Evolutionary conservation across 202 grass and related monocot species (phyloP).

Genomic region (Carex arenaria): DNA sequence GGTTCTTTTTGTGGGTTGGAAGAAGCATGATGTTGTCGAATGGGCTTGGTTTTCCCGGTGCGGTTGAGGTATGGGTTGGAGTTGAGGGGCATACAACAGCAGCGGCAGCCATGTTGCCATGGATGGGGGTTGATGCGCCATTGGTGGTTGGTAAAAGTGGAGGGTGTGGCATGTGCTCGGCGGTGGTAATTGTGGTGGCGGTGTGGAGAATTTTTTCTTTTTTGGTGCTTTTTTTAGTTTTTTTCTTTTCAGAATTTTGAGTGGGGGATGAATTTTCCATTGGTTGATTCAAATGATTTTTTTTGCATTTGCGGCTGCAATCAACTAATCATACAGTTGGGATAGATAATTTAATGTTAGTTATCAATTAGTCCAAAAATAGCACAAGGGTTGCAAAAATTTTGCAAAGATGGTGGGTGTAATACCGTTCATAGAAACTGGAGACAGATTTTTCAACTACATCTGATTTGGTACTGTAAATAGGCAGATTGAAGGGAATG

Average conservation of each 20-base stretch:
- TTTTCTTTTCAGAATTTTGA: conserved; percentile 2
- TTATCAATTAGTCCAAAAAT: not conserved
- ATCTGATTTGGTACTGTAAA: not conserved
- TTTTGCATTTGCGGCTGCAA: conserved; percentile 4
- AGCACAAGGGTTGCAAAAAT: conserved; percentile 5
- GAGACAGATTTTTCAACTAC: not conserved
- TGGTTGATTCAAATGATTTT: not conserved
- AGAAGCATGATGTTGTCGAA: conserved; percentile 20
- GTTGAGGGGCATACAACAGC: not conserved
- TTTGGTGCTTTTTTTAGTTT: not conserved
- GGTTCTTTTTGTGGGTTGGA: conserved; percentile 31
- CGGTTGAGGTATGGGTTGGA: not conserved
- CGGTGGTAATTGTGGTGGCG: conserved; percentile 1
- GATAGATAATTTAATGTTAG: not conserved
- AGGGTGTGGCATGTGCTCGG: conserved; percentile 4
- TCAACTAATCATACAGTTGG: not conserved
- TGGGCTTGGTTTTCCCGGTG: conserved; percentile 1
- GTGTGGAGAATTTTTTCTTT: not conserved
- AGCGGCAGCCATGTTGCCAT: not conserved
- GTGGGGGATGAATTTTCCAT: conserved; percentile 1
- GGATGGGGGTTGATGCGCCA: conserved; percentile 3
- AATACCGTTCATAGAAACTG: conserved; percentile 13
- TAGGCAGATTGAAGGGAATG: conserved; percentile 5
- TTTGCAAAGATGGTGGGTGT: not conserved
- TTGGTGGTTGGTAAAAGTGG: conserved; percentile 2